Conservation (phyloP, 805 yeast genomes). For the Schizosaccharomyces cryophilus region DNA sequence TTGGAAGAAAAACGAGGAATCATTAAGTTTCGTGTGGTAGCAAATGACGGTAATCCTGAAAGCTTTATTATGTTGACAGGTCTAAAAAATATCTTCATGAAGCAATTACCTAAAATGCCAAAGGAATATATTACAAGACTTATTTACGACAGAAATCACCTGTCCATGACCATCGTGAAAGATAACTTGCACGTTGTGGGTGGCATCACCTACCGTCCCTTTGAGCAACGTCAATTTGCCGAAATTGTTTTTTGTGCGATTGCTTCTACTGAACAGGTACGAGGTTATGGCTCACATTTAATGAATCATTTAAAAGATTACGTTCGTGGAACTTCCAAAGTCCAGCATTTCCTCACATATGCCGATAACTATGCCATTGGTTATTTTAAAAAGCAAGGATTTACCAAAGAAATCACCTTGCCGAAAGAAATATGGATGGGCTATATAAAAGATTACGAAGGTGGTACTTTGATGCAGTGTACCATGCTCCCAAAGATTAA, state of each 20-base stretch:
- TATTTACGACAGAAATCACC: conserved; percentile 80
- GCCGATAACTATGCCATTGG: conserved; percentile 99
- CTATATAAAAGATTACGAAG: conserved; percentile 93
- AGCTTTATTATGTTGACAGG: conserved; percentile 84
- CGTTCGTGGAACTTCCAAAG: conserved; percentile 65
- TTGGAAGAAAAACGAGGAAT: conserved; percentile 80
- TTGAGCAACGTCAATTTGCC: conserved; percentile 72
- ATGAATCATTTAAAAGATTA: conserved; percentile 96
- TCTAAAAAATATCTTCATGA: conserved; percentile 81
- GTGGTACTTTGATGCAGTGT: conserved; percentile 96
- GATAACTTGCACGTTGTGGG: conserved; percentile 91
- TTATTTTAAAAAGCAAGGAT: conserved; percentile 92
- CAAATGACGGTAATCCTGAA: conserved; percentile 74
- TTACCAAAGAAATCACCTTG: conserved; percentile 77
- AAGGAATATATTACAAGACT: conserved; percentile 83
- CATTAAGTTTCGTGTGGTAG: conserved; percentile 87
- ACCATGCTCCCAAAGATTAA: conserved; percentile 72
- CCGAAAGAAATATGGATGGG: conserved; percentile 90
- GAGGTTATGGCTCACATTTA: conserved; percentile 95
- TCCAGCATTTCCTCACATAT: conserved; percentile 71
- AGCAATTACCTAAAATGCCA: conserved; percentile 97
- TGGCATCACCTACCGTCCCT: conserved; percentile 90
- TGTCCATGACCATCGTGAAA: conserved; percentile 86
- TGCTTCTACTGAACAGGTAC: conserved; percentile 86
- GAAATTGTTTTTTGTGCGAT: conserved; percentile 98